Evolutionary conservation across 805 yeast species (phyloP), one percentile per base, ranked within the genome.

Genomic region (Ogataea philodendri): DNA sequence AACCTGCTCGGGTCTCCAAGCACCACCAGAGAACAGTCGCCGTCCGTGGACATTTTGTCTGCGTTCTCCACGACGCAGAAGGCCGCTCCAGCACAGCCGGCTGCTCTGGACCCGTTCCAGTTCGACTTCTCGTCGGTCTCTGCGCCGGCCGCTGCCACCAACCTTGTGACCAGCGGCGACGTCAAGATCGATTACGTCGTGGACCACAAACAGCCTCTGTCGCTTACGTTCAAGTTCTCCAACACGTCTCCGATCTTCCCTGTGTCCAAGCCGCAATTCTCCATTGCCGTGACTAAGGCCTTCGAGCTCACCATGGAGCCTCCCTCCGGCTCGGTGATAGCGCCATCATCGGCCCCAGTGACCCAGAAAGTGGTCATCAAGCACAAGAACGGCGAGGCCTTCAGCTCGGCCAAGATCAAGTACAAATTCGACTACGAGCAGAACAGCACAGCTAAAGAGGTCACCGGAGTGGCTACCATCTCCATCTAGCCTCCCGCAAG

Each of bases 351-450:
- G 22, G 53, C 13, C 15, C 28, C 54, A 3, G 48, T 60, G 20
- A 46, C 49, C 5, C 63, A 59, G 37, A 42, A 39, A 13, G 54
- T 49, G 14, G 41, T 37, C 18, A 46, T 59, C 32, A 41, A 39
- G 28, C 46, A 44, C 35, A 46, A 45, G 33, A 37, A 39, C 17
- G 45, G 50, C 30, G 45, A 30, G 9, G 23, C 24, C 7, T 32
- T 44, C 37, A 25, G 22, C 15, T 26, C 42, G 13, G 28, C 82
- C 47, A 84, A 83, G 59, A 67, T 86, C 40, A 82, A 85, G 58
- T 86, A 89, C 90, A 84, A 81, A 57, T 70, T 74, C 15, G 73
- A 73, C 38, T 85, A 74, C 55, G 48, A 52, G 8, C 54, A 70
- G 7, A 74, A 72, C 35, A 75, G 78, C n/a, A 54, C 57, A 15